Conservation (phyloP, 352 stramenopile species). For the Pythium oligandrum region DNA sequence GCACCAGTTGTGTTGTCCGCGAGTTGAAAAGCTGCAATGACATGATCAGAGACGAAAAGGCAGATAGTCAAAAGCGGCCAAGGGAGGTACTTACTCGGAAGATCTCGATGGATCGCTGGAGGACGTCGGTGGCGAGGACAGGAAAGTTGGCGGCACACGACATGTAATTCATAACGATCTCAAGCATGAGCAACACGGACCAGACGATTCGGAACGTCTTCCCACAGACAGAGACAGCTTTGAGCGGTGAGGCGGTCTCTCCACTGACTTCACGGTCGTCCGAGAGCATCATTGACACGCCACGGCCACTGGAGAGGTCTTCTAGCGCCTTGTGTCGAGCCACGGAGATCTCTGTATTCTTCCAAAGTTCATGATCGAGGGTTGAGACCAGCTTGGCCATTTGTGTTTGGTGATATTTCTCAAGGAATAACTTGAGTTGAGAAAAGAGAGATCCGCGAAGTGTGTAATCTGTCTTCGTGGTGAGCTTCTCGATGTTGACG, state of each 20-base stretch:
- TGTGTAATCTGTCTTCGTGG: conserved; percentile 89
- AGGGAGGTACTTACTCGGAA: conserved; percentile 46
- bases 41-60: no score
- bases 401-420: conserved; percentile 92
- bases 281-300: conserved; percentile 67
- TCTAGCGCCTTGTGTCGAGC: conserved; percentile 87
- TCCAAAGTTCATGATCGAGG: conserved; percentile 94
- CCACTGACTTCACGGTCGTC: conserved; percentile 60
- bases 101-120: conserved; percentile 92
- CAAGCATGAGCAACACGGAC: conserved; percentile 93
- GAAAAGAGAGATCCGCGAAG: conserved; percentile 91
- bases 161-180: conserved; percentile 96
- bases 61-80: not conserved
- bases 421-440: conserved; percentile 94
- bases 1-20: conserved; percentile 93
- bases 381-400: conserved; percentile 92
- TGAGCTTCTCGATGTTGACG: conserved; percentile 88
- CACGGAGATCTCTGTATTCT: conserved; percentile 90
- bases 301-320: conserved; percentile 89
- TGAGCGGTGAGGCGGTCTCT: conserved; percentile 63
- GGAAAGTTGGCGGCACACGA: conserved; percentile 92
- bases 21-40: conserved; percentile 91
- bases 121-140: conserved; percentile 91
- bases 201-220: conserved; percentile 94
- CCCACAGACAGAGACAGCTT: conserved; percentile 88